A percentile compares a stretch with the other conserved stretches of the same genome.
Conservation (phyloP, 2,329 filamentous ascomycete genomes). For the Amylocarpus encephaloides region DNA sequence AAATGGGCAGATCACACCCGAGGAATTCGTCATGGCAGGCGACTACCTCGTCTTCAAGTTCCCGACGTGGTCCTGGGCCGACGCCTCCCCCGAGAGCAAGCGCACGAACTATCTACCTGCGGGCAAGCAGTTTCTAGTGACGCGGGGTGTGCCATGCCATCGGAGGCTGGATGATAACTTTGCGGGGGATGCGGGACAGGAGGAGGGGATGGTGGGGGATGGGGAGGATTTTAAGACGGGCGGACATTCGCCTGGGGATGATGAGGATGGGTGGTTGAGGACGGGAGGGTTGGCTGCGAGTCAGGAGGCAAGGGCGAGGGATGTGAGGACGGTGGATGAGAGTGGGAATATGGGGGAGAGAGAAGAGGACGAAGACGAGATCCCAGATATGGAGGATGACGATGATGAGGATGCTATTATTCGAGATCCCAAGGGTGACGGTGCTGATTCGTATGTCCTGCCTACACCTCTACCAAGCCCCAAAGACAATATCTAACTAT, state of each 20-base stretch:
- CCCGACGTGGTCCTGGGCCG: constrained; percentile 94
- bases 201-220: constrained; percentile 79
- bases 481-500: constrained; percentile 10
- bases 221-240: constrained; percentile 56
- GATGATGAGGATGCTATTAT: constrained; percentile 97
- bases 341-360: constrained; percentile 77
- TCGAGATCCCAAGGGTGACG: constrained; percentile 50
- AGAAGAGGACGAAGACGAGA: constrained; percentile 70
- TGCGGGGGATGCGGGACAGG: constrained; percentile 76
- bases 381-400: constrained; percentile 97
- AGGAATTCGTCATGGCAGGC: constrained; percentile 91
- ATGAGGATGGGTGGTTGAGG: constrained; percentile 86
- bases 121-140: constrained; percentile 93
- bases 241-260: constrained; percentile 44
- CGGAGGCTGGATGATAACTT: constrained; percentile 90
- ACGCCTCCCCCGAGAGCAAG: constrained; percentile 74
- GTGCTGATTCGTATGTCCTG: constrained; percentile 26
- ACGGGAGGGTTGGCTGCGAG: constrained; percentile 74
- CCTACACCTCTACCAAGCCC: not conserved
- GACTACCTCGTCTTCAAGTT: constrained; percentile 99
- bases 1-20: constrained; percentile 92
- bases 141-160: constrained; percentile 89
- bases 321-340: constrained; percentile 85
- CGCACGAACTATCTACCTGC: constrained; percentile 75
- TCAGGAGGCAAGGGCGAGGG: constrained; percentile 68